phyloP scores from a whole-genome alignment of 257 asterid species.

The Jasminum sambac region DNA sequence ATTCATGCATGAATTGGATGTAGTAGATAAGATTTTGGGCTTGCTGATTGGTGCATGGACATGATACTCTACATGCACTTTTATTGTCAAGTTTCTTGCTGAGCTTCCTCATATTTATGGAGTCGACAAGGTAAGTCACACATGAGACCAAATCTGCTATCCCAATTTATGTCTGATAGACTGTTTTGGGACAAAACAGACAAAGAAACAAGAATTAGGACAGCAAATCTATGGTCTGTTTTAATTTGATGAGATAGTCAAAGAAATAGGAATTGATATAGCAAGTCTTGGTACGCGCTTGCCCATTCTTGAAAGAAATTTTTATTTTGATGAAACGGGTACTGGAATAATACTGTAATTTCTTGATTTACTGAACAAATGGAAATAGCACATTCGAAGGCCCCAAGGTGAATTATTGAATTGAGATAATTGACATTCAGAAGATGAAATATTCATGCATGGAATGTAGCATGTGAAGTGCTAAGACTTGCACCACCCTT shows the following conservation, averaged over 20 bases:
- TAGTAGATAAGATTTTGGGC: conserved; percentile 62
- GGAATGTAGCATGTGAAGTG: conserved; percentile 70
- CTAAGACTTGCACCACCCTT: conserved; percentile 62
- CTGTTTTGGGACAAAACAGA: too few species aligned
- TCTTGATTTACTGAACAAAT: conserved; percentile 45
- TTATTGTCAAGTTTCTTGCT: conserved; percentile 55
- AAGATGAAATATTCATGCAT: conserved; percentile 66
- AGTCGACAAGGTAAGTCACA: conserved; percentile 58
- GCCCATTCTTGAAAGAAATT: too few species aligned
- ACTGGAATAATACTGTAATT: neutral
- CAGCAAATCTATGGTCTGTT: too few species aligned
- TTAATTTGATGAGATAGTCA: too few species aligned
- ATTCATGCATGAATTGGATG: conserved; percentile 51
- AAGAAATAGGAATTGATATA: too few species aligned
- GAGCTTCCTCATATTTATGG: conserved; percentile 56
- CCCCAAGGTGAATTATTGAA: conserved; percentile 48
- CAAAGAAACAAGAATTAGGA: too few species aligned
- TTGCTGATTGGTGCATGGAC: conserved; percentile 63
- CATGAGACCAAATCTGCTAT: too few species aligned
- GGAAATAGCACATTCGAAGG: conserved; percentile 55
- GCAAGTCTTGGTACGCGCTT: too few species aligned
- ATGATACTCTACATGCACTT: conserved; percentile 67
- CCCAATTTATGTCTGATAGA: too few species aligned
- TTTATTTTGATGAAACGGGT: neutral
- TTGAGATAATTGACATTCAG: conserved; percentile 60